Percentiles rank a stretch among this genome's conserved stretches.
phyloP scores from a whole-genome alignment of 2,329 filamentous ascomycete species.

The Pezicula rhizophila region DNA sequence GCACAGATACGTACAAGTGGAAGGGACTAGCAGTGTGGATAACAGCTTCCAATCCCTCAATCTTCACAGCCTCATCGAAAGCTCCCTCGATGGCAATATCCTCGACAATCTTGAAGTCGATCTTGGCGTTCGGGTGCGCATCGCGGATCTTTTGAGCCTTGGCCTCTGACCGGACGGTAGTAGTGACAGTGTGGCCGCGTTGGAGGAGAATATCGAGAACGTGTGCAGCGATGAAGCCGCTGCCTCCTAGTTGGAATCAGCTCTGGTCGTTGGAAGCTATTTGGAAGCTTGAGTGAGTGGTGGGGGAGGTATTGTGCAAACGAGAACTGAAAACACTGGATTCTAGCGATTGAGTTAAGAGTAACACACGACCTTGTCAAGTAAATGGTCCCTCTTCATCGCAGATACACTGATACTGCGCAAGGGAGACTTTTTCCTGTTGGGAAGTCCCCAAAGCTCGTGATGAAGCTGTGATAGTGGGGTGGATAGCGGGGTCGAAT shows the following conservation, averaged over 20 bases:
- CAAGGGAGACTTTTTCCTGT: neutral
- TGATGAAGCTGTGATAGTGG: constrained; percentile 3
- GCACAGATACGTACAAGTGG: constrained; percentile 47
- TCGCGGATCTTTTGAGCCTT: constrained; percentile 40
- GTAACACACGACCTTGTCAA: too few species aligned
- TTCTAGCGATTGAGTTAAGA: too few species aligned
- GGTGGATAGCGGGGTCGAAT: constrained; percentile 9
- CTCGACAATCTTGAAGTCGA: constrained; percentile 60
- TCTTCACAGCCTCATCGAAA: constrained; percentile 52
- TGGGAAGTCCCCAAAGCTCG: too few species aligned
- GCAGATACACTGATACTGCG: neutral
- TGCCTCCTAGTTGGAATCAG: constrained; percentile 33
- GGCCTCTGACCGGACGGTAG: constrained; percentile 40
- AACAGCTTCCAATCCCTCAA: constrained; percentile 56
- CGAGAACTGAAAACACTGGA: too few species aligned
- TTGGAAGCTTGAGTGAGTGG: too few species aligned
- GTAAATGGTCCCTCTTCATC: too few species aligned
- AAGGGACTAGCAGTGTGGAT: constrained; percentile 66
- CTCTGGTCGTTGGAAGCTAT: neutral
- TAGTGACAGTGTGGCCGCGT: constrained; percentile 31
- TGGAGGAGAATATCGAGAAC: constrained; percentile 41
- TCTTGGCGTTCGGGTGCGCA: constrained; percentile 39
- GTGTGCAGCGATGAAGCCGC: constrained; percentile 49
- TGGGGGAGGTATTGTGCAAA: too few species aligned
- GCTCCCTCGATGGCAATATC: constrained; percentile 66